A percentile compares a stretch with the other conserved stretches of the same genome.
Conservation (phyloP, 345 rosid genomes). For the Zanthoxylum bungeanum region DNA sequence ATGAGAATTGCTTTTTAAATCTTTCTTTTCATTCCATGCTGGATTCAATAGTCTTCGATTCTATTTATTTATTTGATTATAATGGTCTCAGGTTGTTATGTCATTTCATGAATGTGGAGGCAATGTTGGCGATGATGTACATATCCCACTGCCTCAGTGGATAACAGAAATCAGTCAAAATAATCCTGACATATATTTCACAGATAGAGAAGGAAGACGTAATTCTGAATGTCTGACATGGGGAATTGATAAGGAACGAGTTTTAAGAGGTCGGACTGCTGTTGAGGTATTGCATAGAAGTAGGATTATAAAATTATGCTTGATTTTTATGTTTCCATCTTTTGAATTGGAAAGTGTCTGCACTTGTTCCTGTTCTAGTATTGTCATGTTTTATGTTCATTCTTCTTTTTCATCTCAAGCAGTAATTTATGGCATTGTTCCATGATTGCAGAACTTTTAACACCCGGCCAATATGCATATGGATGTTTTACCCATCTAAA, state of each 20-base stretch:
- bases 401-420: not conserved
- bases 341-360: not conserved
- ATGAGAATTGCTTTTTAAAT: not conserved
- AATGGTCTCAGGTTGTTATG: constrained; percentile 71
- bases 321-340: not conserved
- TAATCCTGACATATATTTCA: constrained; percentile 85
- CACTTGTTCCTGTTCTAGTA: not conserved
- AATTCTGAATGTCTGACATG: constrained; percentile 91
- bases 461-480: not conserved
- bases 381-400: not conserved
- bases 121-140: constrained; percentile 90
- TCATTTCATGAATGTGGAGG: constrained; percentile 99
- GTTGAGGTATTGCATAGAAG: constrained; percentile 57
- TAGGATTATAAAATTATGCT: not conserved
- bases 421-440: not conserved
- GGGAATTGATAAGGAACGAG: constrained; percentile 96
- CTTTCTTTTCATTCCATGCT: not conserved
- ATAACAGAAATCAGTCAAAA: constrained; percentile 65
- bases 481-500: constrained; percentile 1
- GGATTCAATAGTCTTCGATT: not conserved
- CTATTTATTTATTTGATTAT: not conserved
- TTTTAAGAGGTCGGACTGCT: constrained; percentile 87
- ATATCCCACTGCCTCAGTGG: constrained; percentile 88
- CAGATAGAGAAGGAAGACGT: constrained; percentile 71
- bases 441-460: not conserved